These are phyloP conservation scores for Septoria linicola DNA, from an alignment of 2,329 filamentous ascomycete genomes.

Conservation along the genomic window DNA sequence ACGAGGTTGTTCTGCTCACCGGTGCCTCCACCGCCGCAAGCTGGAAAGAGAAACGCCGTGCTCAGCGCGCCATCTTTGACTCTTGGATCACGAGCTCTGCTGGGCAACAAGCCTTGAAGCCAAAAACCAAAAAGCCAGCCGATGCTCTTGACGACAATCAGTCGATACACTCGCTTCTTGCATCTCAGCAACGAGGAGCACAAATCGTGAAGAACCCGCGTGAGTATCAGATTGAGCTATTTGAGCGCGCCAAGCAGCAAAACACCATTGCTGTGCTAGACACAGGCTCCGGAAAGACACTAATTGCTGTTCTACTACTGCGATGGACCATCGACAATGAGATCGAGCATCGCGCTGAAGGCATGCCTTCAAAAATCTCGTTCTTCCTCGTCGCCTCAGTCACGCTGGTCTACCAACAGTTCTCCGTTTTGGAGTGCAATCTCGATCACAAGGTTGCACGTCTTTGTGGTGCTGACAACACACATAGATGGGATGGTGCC, in stretches of 20 bases:
- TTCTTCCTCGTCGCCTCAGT: conserved; percentile 91
- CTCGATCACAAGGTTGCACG: conserved; percentile 71
- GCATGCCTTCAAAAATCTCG: conserved; percentile 63
- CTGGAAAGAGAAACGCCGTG: conserved; percentile 40
- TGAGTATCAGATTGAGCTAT: conserved; percentile 90
- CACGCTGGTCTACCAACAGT: conserved; percentile 85
- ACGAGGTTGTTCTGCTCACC: conserved; percentile 8
- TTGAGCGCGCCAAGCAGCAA: conserved; percentile 76
- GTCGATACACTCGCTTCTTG: conserved; percentile 55
- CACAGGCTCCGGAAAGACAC: conserved; percentile 92
- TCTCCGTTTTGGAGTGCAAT: conserved; percentile 76
- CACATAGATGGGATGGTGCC: conserved; percentile 59
- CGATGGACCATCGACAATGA: conserved; percentile 75
- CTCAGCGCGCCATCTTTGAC: conserved; percentile 46
- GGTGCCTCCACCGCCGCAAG: conserved; percentile 27
- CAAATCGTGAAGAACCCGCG: conserved; percentile 72
- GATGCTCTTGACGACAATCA: conserved; percentile 48
- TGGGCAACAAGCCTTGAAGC: conserved; percentile 43
- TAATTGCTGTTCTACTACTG: conserved; percentile 88
- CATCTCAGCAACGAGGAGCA: conserved; percentile 49
- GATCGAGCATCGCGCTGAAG: conserved; percentile 64
- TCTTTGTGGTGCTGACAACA: conserved; percentile 69
- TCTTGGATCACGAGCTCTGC: conserved; percentile 45
- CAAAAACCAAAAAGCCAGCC: conserved; percentile 36
- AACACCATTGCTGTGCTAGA: conserved; percentile 93